Evolutionary conservation across 192 early-diverging fungal genomes (phyloP), one percentile per base, ranked within the genome.

Genomic region (Gonapodya prolifera): DNA sequence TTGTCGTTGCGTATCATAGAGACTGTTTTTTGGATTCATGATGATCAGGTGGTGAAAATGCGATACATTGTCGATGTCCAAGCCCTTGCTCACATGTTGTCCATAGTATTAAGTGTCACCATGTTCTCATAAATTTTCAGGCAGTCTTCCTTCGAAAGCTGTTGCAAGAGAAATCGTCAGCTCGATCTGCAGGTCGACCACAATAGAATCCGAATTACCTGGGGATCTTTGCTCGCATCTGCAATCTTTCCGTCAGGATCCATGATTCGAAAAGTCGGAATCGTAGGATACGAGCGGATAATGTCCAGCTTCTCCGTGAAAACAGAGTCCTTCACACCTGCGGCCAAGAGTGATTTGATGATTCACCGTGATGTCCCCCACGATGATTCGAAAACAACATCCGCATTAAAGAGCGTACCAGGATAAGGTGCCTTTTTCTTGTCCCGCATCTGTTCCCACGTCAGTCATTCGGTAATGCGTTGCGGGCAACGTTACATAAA

Each of bases 1-100:
- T 84, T 99, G 97, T 8, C 97, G 89, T 83, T 99, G 97, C 29
- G 97, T 95, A 80, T 99, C 97, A 85, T 98, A 99, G 80, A 99
- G 82, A 71, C 45, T 61, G 45, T 23, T 16, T 16, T 8, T 8
- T 61, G 45, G 45, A 23, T 16, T 61, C 8, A 61, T 8, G 45
- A 61, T 16, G 8, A 61, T 23, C 45, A 61, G 45, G 23, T 61
- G 45, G 23, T 23, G 23, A 61, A 16, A 61, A 16, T 61, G 45
- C 8, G 8, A 23, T 23, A 23, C 23, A 61, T 23, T 61, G 8
- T 8, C 8, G 45, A 8, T 61, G 23, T 61, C 23, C 45, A 8
- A 23, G 8, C 23, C 45, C 23, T 23, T 23, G 23, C 45, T 61
- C 23, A 61, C 45, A 99, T 91, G 81, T 92, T 77, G 82, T 99